Evolutionary conservation across 495 filamentous ascomycete genomes (phyloP), one percentile per base, ranked within the genome.

Genomic region (Xylaria longipes): DNA sequence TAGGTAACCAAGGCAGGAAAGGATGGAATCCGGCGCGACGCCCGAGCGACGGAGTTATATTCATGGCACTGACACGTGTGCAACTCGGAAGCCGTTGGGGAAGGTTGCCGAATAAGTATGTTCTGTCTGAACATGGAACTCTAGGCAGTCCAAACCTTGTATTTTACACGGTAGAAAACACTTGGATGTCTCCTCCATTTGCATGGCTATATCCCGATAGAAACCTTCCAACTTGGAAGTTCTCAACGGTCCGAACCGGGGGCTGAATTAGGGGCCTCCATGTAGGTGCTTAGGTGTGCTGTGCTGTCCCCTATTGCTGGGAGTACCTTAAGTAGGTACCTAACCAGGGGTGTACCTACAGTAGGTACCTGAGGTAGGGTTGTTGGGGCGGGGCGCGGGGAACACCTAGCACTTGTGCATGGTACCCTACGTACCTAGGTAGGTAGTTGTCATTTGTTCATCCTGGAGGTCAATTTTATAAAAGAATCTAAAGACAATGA

Each of bases 41-140:
- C 52, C 52, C 25, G 27, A 29, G 52, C 9, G 52, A 17, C 3
- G 11, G 22, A 52, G 12, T 31, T 56, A 56, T 56, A 31, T 29
- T 56, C 50, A 54, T 54, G 50, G 50, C 50, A 54, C 25, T 27
- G 48, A 27, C 48, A 52, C 48, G 48, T 52, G 48, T 52, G 22
- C 8, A 14, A 25, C 50, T 54, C 22, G 22, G 27, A 54, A 54
- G 52, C 11, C 52, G 52, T 17, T 56, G 27, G 52, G 27, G 14
- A 17, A 31, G 27, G 52, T 29, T 15, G 25, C 27, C 27, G 52
- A 56, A 12, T 56, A 15, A n/a, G n/a, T n/a, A n/a, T n/a, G n/a
- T n/a, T n/a, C 8, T 17, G 31, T 7, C 50, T 56, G 12, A 56
- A 54, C 22, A 14, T 27, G 27, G 31, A 6, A 58, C 29, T 58